A percentile compares a stretch with the other conserved stretches of the same genome.
phyloP scores from a whole-genome alignment of 306 rosid genomes.

The Cicer cuneatum region DNA sequence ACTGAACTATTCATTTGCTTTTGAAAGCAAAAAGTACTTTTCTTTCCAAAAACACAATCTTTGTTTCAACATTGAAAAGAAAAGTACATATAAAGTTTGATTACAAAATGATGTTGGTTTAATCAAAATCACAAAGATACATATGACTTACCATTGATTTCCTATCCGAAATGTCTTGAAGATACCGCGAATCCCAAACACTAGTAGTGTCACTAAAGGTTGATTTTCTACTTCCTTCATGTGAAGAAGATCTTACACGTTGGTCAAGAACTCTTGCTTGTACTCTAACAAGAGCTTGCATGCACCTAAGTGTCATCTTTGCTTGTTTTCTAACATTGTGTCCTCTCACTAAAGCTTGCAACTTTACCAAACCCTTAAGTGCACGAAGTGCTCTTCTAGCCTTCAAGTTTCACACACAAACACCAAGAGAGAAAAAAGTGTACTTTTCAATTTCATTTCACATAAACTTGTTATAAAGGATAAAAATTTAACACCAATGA shows the following conservation, averaged over 20 bases:
- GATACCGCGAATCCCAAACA: slow-evolving; percentile 71
- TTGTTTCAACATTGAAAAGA: slow-evolving; percentile 15
- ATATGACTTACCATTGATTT: slow-evolving; percentile 69
- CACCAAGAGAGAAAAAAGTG: slow-evolving; percentile 1
- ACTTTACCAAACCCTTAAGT: slow-evolving; percentile 87
- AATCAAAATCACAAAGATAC: background rate
- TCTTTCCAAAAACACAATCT: slow-evolving; percentile 18
- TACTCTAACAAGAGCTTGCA: slow-evolving; percentile 92
- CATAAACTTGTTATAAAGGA: background rate
- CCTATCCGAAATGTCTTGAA: slow-evolving; percentile 81
- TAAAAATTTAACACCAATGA: background rate
- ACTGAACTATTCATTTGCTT: slow-evolving; percentile 28
- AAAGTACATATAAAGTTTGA: slow-evolving; percentile 18
- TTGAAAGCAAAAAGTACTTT: slow-evolving; percentile 39
- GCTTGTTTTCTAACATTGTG: slow-evolving; percentile 97
- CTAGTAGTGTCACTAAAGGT: slow-evolving; percentile 80
- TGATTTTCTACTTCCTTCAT: slow-evolving; percentile 84
- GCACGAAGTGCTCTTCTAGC: slow-evolving; percentile 97
- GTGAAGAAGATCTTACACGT: slow-evolving; percentile 73
- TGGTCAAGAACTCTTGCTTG: slow-evolving; percentile 89
- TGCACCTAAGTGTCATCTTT: slow-evolving; percentile 88
- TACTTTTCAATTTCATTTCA: background rate
- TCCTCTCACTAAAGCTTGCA: slow-evolving; percentile 96
- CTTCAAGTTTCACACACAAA: slow-evolving; percentile 44
- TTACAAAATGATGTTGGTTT: slow-evolving; percentile 6